Base-by-base conservation (phyloP, 768 basidiomycete genomes). In the Strobilomyces dryophilus region DNA sequence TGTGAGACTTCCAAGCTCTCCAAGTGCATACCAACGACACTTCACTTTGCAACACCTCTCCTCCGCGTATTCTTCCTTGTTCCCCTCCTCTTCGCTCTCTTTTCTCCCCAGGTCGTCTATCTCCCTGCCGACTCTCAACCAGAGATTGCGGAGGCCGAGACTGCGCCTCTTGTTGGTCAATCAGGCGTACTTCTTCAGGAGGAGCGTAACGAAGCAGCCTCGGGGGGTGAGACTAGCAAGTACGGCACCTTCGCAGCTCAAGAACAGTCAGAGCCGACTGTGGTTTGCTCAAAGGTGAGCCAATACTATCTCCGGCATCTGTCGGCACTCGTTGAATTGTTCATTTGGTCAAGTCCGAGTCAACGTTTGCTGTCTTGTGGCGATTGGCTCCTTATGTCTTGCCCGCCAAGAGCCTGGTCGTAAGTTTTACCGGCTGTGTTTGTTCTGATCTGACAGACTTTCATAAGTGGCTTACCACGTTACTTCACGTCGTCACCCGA, bases 401-500 rank as follows among this genome's bases (percentile, higher is more conserved):
- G 17, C 62, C 64, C 35, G 44, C 57, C 51, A 64, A 52, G 49
- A 52, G 57, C 57, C 55, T 62, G 39, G n/a, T 69, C 40, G 66
- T 67, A 45, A 57, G 66, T 53, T 36, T 39, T 8, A 2, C 15
- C 31, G 8, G 17, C 21, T 31, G 35, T 32, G 21, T 55, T 12
- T 9, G 2, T 51, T 26, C 44, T 20, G 9, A 45, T 52, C 37
- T 60, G 36, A 59, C 29, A 17, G 18, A 26, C n/a, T 18, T 17
- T 41, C 47, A 5, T 34, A 60, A 89, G 88, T 54, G 77, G 9
- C 48, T 88, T 8, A 93, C 92, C 66, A 73, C 91, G 35, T 21
- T 84, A 31, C 74, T 95, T 51, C 74, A 98, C 39, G 58, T 88
- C 24, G 54, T 90, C 36, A 87, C 85, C 31, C 88, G 95, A 29